Conservation (phyloP, 208 protist genomes). For the Entamoeba invadens region DNA sequence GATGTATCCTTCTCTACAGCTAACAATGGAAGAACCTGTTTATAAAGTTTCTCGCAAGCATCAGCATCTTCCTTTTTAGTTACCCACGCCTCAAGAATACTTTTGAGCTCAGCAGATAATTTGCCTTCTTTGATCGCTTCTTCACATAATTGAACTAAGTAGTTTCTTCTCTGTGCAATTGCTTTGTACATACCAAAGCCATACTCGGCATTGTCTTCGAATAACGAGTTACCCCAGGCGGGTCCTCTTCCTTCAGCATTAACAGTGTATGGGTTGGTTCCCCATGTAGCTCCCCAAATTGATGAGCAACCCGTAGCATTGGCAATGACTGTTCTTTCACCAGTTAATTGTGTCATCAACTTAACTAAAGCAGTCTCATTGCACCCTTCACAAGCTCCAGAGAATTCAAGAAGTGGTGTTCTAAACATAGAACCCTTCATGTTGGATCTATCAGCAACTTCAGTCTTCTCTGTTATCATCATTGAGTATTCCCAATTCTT, state of each 20-base stretch:
- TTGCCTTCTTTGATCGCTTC: background rate
- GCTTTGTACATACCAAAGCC: conserved; percentile 7
- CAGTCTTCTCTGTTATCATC: background rate
- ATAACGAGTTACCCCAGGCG: conserved; percentile 5
- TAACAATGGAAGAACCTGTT: background rate
- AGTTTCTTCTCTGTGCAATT: background rate
- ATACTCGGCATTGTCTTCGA: conserved; percentile 29
- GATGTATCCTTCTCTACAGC: background rate
- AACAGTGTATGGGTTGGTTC: background rate
- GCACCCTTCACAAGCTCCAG: conserved; percentile 30
- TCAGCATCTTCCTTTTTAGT: background rate
- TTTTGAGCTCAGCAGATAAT: background rate
- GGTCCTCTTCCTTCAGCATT: conserved; percentile 10
- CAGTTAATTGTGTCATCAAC: conserved; percentile 54
- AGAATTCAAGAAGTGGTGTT: conserved; percentile 20
- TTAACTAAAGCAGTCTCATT: conserved; percentile 49
- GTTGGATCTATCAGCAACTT: background rate
- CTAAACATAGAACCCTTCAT: background rate
- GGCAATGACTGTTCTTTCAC: conserved; percentile 51
- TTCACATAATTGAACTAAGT: background rate
- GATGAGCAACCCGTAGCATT: conserved; percentile 52
- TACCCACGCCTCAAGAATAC: background rate
- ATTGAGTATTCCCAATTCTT: conserved; percentile 7
- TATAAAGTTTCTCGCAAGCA: background rate
- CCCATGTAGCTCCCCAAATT: conserved; percentile 14